These are phyloP conservation scores for Penicillium polonicum DNA, from an alignment of 2,329 filamentous ascomycete genomes.

Conservation along the genomic window DNA sequence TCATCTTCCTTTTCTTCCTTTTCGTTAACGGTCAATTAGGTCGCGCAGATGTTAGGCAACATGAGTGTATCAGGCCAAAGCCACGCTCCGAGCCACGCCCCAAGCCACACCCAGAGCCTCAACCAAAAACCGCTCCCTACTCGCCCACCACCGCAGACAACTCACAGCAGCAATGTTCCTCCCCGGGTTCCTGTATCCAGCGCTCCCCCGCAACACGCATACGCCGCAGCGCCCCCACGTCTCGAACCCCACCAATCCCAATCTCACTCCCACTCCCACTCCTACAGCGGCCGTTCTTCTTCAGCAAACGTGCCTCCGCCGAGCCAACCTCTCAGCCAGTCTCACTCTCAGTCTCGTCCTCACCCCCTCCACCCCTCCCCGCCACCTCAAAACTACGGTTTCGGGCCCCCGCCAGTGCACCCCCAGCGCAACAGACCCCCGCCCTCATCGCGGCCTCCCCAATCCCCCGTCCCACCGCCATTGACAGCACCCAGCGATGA, in stretches of 20 bases:
- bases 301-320: slow-evolving; percentile 15
- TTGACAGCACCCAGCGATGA: slow-evolving; percentile 50
- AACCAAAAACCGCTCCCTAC: slow-evolving; percentile 28
- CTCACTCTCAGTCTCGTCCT: slow-evolving; percentile 49
- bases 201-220: slow-evolving; percentile 21
- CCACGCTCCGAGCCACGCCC: slow-evolving; percentile 11
- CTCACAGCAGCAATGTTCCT: slow-evolving; percentile 24
- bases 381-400: slow-evolving; percentile 49
- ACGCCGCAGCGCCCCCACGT: slow-evolving; percentile 20
- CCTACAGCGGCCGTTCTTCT: slow-evolving; percentile 24
- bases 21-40: slow-evolving; percentile 31
- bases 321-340: slow-evolving; percentile 15
- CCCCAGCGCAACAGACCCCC: slow-evolving; percentile 58
- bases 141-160: slow-evolving; percentile 26
- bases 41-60: slow-evolving; percentile 46
- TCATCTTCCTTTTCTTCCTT: neutral
- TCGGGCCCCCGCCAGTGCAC: slow-evolving; percentile 50
- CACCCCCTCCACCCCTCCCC: slow-evolving; percentile 45
- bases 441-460: slow-evolving; percentile 62
- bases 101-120: slow-evolving; percentile 19
- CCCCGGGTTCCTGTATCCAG: slow-evolving; percentile 29
- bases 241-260: slow-evolving; percentile 14
- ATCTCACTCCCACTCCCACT: slow-evolving; percentile 12
- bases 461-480: slow-evolving; percentile 59
- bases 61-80: slow-evolving; percentile 33